Evolutionary conservation across 768 basidiomycete genomes (phyloP).

Genomic region (Fomitopsis pulvina): DNA sequence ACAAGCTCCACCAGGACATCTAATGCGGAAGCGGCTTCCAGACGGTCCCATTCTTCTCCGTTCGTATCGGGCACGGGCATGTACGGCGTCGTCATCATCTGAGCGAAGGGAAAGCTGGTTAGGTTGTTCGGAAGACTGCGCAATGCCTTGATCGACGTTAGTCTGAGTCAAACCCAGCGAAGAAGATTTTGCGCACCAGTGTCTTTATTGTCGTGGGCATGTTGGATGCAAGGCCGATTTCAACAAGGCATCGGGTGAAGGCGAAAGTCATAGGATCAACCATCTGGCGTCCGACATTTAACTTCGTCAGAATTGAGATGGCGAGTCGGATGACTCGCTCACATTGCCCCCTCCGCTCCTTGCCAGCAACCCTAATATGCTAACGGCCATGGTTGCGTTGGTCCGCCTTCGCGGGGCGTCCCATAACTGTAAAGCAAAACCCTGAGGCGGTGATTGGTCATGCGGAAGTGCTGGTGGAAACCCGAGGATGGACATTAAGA

Average conservation of each 20-base stretch:
- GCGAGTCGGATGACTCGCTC: conserved; percentile 22
- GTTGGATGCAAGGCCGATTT: conserved; percentile 90
- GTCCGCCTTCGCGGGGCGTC: conserved; percentile 74
- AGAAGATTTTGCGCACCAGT: conserved; percentile 44
- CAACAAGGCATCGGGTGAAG: conserved; percentile 74
- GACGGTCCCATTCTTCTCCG: conserved; percentile 89
- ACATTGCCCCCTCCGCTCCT: conserved; percentile 63
- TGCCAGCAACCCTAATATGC: conserved; percentile 81
- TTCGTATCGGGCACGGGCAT: conserved; percentile 75
- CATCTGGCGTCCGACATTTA: conserved; percentile 29
- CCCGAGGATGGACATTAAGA: conserved; percentile 61
- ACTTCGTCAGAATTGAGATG: not conserved
- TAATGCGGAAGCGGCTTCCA: conserved; percentile 74
- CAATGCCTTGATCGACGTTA: conserved; percentile 33
- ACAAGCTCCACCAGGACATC: conserved; percentile 78
- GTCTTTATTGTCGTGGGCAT: conserved; percentile 84
- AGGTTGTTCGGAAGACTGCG: conserved; percentile 47
- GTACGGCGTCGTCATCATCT: conserved; percentile 65
- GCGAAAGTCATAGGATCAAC: conserved; percentile 41
- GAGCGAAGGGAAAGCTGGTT: conserved; percentile 52
- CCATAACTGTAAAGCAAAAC: conserved; percentile 96
- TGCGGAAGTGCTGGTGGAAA: conserved; percentile 61
- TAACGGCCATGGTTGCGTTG: conserved; percentile 74
- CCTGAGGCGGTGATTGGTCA: conserved; percentile 63
- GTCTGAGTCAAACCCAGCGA: not conserved